Evolutionary conservation across 345 rosid genomes (phyloP), one percentile per base, ranked within the genome.

Genomic region (Eucalyptus cloeziana): DNA sequence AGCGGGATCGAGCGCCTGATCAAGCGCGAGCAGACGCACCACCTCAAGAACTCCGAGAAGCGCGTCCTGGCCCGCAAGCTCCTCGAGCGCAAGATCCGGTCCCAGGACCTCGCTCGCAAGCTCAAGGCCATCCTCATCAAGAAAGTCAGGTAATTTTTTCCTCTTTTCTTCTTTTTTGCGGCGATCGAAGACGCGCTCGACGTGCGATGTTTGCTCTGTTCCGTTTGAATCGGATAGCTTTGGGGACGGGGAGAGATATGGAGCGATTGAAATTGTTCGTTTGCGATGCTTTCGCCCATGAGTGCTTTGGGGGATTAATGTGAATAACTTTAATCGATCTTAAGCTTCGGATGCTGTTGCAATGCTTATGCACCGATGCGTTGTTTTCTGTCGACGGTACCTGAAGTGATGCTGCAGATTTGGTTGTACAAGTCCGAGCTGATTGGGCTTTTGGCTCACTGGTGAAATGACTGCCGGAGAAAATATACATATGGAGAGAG

Each of bases 1-100:
- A 96, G 99, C 88, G 99, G 99, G 89, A 94, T 96, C 81, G 99
- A 97, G 89, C 91, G 99, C 91, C 89, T 96, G 89, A 96, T 97
- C 52, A 97, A 95, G 94, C 90, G 90, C 10, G 89, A 92, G 76
- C 95, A 94, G 94, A 93, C 91, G 43, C 95, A 90, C 85, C 99
- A 96, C 91, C 56, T 96, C 85, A 97, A 96, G 95, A 96, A 97
- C 89, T 97, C 99, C 50, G 99, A 97, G 96, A 96, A 95, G 94
- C 95, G 98, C 49, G 94, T 97, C 80, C 87, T 97, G 85, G 99
- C 99, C 10, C 95, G 96, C 81, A 96, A 97, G 93, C 91, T 62
- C 86, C 95, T 96, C 27, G 92, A 96, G 90, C 94, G 94, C 8
- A 95, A 89, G 93, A 89, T 97, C 90, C 95, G 91, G 88, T 94